Evolutionary conservation across 495 filamentous ascomycete species (phyloP), one percentile per base, ranked within the genome.

Genomic region (Schizothecium vesticola): DNA sequence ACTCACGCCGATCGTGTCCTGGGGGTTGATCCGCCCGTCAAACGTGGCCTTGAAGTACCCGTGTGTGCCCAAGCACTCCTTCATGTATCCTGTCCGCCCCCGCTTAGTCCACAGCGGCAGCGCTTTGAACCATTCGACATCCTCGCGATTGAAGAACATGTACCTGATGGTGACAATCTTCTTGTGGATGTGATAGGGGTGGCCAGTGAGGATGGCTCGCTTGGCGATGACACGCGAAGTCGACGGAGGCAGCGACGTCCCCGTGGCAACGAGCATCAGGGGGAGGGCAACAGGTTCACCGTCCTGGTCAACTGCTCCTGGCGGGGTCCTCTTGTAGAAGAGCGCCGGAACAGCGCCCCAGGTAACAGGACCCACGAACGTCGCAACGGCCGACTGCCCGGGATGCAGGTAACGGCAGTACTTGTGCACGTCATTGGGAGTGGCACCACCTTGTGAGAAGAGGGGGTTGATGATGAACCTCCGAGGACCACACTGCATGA

Each of bases 41-140:
- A 99, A 99, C 23, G 91, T 96, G 7, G 94, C 94, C 86, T 99
- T 99, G 84, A 98, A 98, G 82, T 98, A 99, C 61, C 95, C 95
- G 80, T 99, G 95, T 28, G 95, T 99, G 73, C 95, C 95, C 69
- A 99, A 80, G 71, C 89, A 85, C 83, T 99, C 95, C 83, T 96
- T 97, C 80, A 98, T 88, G 72, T 87, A 96, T 13, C 95, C 95
- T 69, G 85, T 89, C 73, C 94, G 85, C 1, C 95, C 95, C 61
- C 95, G 80, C 80, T 87, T 92, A 33, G 95, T 99, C 92, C 94
- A 99, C 67, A 99, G 80, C 70, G 93, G 93, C 75, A 99, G 79
- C 3, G 94, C 93, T 79, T 96, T 97, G 84, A 98, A 99, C 93
- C 93, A 99, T 70, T 88, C 84, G 57, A 99, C 90, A 75, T 99